These are phyloP conservation scores for Leccinum truebloodii DNA, from an alignment of 768 basidiomycete species.

Conservation along the genomic window DNA sequence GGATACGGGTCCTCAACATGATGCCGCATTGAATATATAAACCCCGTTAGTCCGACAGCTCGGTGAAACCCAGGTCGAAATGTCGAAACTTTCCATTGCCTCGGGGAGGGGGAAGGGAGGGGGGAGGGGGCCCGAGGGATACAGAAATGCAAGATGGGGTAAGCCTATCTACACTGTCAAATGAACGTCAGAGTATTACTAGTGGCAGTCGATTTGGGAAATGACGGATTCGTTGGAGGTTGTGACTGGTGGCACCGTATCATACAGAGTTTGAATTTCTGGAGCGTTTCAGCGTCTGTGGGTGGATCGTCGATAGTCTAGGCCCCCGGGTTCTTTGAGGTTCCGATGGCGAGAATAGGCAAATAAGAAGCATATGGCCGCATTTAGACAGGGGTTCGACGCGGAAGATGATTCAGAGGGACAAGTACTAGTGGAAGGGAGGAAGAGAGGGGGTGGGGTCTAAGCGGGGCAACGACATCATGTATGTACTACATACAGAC, in stretches of 20 bases:
- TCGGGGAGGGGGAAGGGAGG: neutral
- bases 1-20: neutral
- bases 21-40: neutral
- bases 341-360: neutral
- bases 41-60: neutral
- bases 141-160: neutral
- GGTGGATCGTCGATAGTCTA: neutral
- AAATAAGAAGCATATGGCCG: neutral
- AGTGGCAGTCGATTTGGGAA: neutral
- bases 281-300: neutral
- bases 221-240: neutral
- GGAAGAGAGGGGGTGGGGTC: neutral
- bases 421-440: neutral
- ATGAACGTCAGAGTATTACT: neutral
- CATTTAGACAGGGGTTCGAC: neutral
- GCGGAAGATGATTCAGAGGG: neutral
- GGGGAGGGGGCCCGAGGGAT: neutral
- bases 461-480: neutral
- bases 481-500: neutral
- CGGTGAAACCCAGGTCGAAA: neutral
- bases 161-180: neutral
- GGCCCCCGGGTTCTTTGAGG: neutral
- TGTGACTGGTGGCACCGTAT: neutral
- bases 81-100: neutral
- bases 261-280: neutral